A percentile compares a stretch with the other conserved stretches of the same genome.
These are phyloP conservation scores for Tylopilus vinaceipallidus DNA, from an alignment of 768 basidiomycete genomes.

Conservation along the genomic window DNA sequence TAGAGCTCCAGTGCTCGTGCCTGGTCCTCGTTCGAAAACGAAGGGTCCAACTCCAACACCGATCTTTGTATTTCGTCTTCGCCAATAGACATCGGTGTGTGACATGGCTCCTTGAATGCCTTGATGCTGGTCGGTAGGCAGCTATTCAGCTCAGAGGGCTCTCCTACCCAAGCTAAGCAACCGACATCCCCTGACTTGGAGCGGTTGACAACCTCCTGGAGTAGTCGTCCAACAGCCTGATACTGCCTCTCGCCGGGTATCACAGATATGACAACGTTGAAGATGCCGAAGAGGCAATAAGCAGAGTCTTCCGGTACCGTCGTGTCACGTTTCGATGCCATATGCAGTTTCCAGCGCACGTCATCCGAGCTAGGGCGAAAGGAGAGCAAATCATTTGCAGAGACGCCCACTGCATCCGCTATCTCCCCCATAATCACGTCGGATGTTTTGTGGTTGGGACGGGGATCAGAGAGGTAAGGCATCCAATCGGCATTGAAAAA, in stretches of 20 bases:
- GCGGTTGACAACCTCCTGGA: constrained; percentile 1
- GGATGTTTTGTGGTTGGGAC: constrained; percentile 7
- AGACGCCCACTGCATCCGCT: not conserved
- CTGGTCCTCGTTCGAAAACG: not conserved
- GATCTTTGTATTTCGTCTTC: not conserved
- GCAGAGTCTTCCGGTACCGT: constrained; percentile 1
- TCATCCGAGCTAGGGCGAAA: not conserved
- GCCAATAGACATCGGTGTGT: not conserved
- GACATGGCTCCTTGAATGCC: not conserved
- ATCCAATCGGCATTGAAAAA: constrained; percentile 6
- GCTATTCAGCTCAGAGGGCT: constrained; percentile 1
- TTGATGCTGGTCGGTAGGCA: not conserved
- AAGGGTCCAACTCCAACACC: not conserved
- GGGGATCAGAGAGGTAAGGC: not conserved
- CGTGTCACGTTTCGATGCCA: constrained; percentile 5
- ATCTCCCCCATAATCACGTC: constrained; percentile 1
- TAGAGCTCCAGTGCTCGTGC: not conserved
- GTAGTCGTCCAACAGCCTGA: constrained; percentile 4
- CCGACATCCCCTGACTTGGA: constrained; percentile 5
- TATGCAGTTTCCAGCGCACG: constrained; percentile 6
- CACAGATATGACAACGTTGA: not conserved
- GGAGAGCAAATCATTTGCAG: not conserved
- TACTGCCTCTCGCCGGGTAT: constrained; percentile 1
- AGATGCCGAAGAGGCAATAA: constrained; percentile 7
- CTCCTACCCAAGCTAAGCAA: constrained; percentile 3